Evolutionary conservation across 805 yeast species (phyloP).

Genomic region (Candida vartiovaarae): DNA sequence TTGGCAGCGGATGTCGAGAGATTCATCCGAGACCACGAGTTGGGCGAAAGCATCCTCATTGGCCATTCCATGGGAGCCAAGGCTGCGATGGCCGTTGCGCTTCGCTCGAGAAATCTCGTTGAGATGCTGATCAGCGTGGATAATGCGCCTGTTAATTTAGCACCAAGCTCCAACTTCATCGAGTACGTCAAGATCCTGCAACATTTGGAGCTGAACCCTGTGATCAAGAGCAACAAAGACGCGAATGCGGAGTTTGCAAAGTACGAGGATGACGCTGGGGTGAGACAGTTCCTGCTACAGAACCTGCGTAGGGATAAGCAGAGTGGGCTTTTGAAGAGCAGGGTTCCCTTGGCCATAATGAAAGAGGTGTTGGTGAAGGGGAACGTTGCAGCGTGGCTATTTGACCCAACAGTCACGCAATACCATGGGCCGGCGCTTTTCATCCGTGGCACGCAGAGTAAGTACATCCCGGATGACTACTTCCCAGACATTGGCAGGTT

Average conservation of each 20-base stretch:
- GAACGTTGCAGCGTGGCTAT: constrained; percentile 72
- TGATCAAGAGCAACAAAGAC: constrained; percentile 47
- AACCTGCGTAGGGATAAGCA: constrained; percentile 46
- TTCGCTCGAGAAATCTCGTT: constrained; percentile 58
- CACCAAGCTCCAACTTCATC: constrained; percentile 53
- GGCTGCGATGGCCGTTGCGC: constrained; percentile 79
- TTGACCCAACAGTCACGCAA: constrained; percentile 41
- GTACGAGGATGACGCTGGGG: constrained; percentile 51
- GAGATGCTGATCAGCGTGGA: constrained; percentile 71
- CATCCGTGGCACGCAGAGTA: constrained; percentile 69
- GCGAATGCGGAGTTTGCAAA: constrained; percentile 57
- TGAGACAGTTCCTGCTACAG: constrained; percentile 74
- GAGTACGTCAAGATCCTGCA: constrained; percentile 59
- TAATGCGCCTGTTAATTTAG: constrained; percentile 75
- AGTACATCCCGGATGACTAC: constrained; percentile 77
- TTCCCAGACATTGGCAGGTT: constrained; percentile 64
- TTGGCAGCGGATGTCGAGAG: constrained; percentile 80
- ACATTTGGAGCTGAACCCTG: constrained; percentile 42
- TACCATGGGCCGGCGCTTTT: constrained; percentile 73
- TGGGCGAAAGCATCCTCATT: constrained; percentile 48
- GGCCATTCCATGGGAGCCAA: constrained; percentile 96
- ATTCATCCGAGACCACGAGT: constrained; percentile 40
- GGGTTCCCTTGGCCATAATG: constrained; percentile 64
- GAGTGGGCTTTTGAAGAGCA: constrained; percentile 27
- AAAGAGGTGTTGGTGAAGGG: constrained; percentile 60